These are phyloP conservation scores for Taphrina communis DNA, from an alignment of 1,139 yeast genomes.

Conservation along the genomic window DNA sequence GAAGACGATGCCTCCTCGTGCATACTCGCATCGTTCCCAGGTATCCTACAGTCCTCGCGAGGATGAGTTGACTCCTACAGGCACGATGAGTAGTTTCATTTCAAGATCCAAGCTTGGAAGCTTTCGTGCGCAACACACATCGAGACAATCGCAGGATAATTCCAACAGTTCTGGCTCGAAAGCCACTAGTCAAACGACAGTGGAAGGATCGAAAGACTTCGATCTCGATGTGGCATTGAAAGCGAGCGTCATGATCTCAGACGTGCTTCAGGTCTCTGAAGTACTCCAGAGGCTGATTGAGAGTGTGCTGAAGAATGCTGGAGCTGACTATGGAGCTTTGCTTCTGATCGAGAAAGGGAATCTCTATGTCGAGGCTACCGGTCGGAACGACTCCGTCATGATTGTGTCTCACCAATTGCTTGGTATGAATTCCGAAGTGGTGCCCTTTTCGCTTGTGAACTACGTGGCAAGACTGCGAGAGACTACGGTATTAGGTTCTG, in stretches of 20 bases:
- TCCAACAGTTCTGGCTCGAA: constrained; percentile 3
- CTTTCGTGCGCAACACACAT: constrained; percentile 1
- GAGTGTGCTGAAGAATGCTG: constrained; percentile 45
- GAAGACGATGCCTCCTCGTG: constrained; percentile 15
- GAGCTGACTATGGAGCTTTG: constrained; percentile 46
- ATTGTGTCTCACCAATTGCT: constrained; percentile 40
- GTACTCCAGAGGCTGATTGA: constrained; percentile 45
- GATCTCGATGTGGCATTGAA: constrained; percentile 37
- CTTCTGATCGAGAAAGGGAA: constrained; percentile 43
- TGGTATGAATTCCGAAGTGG: constrained; percentile 36
- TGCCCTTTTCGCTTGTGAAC: constrained; percentile 43
- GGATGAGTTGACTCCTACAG: constrained; percentile 21
- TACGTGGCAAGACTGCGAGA: constrained; percentile 45
- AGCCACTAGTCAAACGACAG: background rate
- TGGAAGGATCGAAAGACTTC: constrained; percentile 19
- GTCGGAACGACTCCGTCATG: constrained; percentile 37
- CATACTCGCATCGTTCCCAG: constrained; percentile 16
- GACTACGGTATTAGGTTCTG: constrained; percentile 43
- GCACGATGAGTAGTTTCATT: constrained; percentile 24
- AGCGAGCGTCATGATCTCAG: constrained; percentile 36
- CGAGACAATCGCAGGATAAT: constrained; percentile 9
- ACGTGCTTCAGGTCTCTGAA: constrained; percentile 27
- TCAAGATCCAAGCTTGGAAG: constrained; percentile 7
- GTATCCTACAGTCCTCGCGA: constrained; percentile 6
- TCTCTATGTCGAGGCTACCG: constrained; percentile 44